Conservation (phyloP, 768 basidiomycete genomes). For the Pleurotus djamor region DNA sequence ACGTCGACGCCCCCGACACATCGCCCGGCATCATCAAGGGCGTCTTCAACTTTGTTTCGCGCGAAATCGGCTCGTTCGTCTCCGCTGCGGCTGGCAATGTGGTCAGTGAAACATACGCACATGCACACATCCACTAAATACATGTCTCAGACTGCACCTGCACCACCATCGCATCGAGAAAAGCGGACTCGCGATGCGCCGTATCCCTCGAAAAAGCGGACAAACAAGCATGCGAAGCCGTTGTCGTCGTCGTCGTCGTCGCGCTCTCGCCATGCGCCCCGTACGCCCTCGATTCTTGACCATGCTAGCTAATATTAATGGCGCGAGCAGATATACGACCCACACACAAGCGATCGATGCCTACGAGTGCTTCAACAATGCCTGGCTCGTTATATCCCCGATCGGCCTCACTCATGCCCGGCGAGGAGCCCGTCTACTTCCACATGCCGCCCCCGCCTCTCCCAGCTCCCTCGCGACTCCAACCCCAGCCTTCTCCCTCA, state of each 20-base stretch:
- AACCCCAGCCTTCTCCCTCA: constrained; percentile 9
- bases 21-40: constrained; percentile 51
- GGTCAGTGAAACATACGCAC: constrained; percentile 14
- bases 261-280: background rate
- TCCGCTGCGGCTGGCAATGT: constrained; percentile 56
- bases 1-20: constrained; percentile 7
- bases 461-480: constrained; percentile 19
- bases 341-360: constrained; percentile 27
- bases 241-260: background rate
- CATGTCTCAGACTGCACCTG: constrained; percentile 7
- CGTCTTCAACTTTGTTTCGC: constrained; percentile 67
- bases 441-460: constrained; percentile 17
- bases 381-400: constrained; percentile 78
- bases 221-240: background rate
- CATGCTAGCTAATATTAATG: background rate
- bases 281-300: background rate
- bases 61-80: constrained; percentile 72
- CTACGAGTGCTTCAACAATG: constrained; percentile 49
- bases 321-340: background rate
- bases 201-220: background rate
- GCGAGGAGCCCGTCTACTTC: constrained; percentile 24
- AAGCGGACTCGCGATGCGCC: background rate
- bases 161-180: background rate
- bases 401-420: constrained; percentile 53
- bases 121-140: background rate